A percentile compares a stretch with the other conserved stretches of the same genome.
These are phyloP conservation scores for Trichoderma asperelloides DNA, from an alignment of 495 filamentous ascomycete species.

Conservation along the genomic window DNA sequence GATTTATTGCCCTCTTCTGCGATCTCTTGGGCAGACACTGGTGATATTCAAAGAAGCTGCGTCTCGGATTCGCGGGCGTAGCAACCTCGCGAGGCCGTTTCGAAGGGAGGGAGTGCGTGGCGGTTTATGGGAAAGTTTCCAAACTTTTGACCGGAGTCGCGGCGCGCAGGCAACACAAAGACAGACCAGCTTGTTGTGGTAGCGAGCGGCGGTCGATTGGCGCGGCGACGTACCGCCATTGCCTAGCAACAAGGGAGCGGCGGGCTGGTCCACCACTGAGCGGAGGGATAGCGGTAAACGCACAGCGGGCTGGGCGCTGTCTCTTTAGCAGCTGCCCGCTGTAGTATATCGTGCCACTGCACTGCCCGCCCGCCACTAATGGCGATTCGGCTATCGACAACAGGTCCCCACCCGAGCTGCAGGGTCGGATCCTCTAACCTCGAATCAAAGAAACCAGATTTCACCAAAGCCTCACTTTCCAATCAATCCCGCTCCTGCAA, in stretches of 20 bases:
- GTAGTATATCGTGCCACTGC: neutral
- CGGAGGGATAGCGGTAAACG: neutral
- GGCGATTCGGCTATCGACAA: neutral
- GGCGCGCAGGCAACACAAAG: neutral
- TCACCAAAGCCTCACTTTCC: constrained; percentile 8
- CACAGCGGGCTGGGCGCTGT: neutral
- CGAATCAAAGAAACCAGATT: neutral
- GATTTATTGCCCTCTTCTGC: neutral
- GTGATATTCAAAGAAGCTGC: neutral
- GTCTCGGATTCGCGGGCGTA: neutral
- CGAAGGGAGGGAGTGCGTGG: neutral
- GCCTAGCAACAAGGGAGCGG: neutral
- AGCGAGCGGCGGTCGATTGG: neutral
- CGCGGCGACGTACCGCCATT: constrained; percentile 6
- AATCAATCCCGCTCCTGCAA: neutral
- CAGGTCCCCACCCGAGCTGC: neutral
- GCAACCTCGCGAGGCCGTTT: neutral
- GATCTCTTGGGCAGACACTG: neutral
- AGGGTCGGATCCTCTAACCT: neutral
- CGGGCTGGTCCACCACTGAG: neutral
- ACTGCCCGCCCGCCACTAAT: neutral
- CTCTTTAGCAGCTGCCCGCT: neutral
- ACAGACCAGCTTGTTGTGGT: neutral
- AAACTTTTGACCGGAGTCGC: neutral
- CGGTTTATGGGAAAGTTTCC: neutral